Base-by-base conservation (phyloP, 345 rosid species). In the Populus deltoides region DNA sequence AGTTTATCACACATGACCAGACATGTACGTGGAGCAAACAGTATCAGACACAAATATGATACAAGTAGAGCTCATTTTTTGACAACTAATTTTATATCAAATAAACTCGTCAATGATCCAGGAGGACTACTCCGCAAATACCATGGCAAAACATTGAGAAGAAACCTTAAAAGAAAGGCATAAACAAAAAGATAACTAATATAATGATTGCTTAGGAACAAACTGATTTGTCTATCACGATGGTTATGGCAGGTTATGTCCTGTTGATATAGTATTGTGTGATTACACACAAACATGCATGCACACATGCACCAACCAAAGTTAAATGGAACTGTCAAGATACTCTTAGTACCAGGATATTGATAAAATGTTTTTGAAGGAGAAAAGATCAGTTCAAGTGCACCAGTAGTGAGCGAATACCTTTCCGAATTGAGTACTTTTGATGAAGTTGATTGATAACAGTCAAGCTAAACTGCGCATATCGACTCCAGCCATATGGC, bases 401-500 rank as follows among this genome's bases (percentile, higher is more conserved):
- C 41, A 41, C 31, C 25, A 55, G 65, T 17, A 7, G 63, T 3
- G 39, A 24, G 67, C 65, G 27, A 47, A 45, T 78, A 85, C 91
- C 88, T 74, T 83, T 79, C 57, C 85, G 79, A 25, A 80, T 77
- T 6, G 89, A 75, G 76, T 66, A 75, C 65, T 80, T 88, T 22
- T 38, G 66, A 59, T 83, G 78, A 12, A 78, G 65, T 78, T 88
- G 91, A 80, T 90, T 82, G 71, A 85, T 67, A 35, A 88, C 73
- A 38, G 86, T 77, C 18, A 84, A 80, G 78, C 81, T 85, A 66
- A 88, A 85, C 68, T 78, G 82, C 18, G 86, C 88, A 61, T 81
- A 77, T 80, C 90, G 84, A 75, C 87, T 81, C 93, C 92, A 90
- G 31, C 87, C 88, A 35, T 76, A 78, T 2, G 88, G 90, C 77